Evolutionary conservation across 108 stramenopile species (phyloP).

Genomic region (Nitzschia sp.): DNA sequence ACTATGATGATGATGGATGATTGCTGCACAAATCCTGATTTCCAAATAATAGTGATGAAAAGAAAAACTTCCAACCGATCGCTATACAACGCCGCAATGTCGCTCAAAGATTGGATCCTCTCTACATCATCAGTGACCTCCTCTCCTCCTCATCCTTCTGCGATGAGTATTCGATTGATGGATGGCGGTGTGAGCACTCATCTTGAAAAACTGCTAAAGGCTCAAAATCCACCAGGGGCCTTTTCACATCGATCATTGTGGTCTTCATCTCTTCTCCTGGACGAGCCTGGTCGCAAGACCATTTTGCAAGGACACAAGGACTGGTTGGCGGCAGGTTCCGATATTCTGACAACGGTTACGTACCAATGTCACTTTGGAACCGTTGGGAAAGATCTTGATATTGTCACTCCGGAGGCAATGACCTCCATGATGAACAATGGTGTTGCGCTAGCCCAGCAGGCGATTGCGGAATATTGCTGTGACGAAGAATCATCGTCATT

Average conservation of each 20-base stretch:
- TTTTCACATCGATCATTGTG: slow-evolving; percentile 51
- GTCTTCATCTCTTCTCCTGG: slow-evolving; percentile 55
- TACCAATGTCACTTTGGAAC: slow-evolving; percentile 62
- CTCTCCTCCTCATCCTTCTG: background rate
- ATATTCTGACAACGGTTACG: slow-evolving; percentile 61
- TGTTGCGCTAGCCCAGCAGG: slow-evolving; percentile 38
- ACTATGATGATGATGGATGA: too few relatives aligned
- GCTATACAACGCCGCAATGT: background rate
- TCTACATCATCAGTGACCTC: background rate
- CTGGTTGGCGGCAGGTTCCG: slow-evolving; percentile 46
- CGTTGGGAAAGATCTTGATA: background rate
- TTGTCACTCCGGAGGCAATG: slow-evolving; percentile 24
- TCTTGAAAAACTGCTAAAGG: slow-evolving; percentile 29
- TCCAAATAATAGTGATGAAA: too few relatives aligned
- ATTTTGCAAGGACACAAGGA: slow-evolving; percentile 52
- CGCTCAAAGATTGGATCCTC: slow-evolving; percentile 9
- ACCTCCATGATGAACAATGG: slow-evolving; percentile 37
- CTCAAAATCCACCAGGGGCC: background rate
- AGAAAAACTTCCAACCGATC: too few relatives aligned
- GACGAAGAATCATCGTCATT: background rate
- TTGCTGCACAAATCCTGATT: too few relatives aligned
- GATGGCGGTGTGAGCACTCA: slow-evolving; percentile 67
- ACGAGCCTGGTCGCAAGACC: slow-evolving; percentile 22
- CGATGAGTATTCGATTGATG: slow-evolving; percentile 40
- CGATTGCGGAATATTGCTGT: slow-evolving; percentile 11